Base-by-base conservation (phyloP, 345 rosid species). In the Iberis pinnata region DNA sequence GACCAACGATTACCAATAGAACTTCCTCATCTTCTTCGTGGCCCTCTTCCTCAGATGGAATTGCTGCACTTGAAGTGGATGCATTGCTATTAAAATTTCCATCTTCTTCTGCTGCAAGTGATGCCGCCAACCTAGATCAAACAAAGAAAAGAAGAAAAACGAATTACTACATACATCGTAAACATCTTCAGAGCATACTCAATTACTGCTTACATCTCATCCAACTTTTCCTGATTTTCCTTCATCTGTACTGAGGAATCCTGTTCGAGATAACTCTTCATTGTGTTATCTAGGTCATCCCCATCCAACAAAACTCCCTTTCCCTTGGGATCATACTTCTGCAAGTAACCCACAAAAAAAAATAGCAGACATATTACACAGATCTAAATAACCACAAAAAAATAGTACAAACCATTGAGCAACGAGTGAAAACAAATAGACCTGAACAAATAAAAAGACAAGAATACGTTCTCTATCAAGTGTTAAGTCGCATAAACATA, bases 51-150 rank as follows among this genome's bases (percentile, higher is more conserved):
- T 76, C 81, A 52, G 67, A 65, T 40, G 55, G 61, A 64, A 26
- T 36, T 13, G 45, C 63, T 46, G 79, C 75, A 66, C 65, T 73
- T 55, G 84, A 76, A 38, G 72, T 60, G 4, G 83, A 72, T 11
- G 75, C 73, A 31, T 63, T 63, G 31, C 60, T 62, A 35, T 49
- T 53, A 27, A 65, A 43, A 29, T 27, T 24, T 27, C 26, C 53
- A 11, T 60, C 76, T 65, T 77, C 86, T 51, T 80, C 94, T 17
- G 70, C 80, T 14, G 74, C 68, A 78, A 77, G 63, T 56, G 87
- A 76, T 39, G 84, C 82, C 41, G 80, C 90, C 76, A 74, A 61
- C 81, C 98, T 90, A 78, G 35, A 69, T 54, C 6, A 26, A 72
- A 52, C 43, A 57, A 37, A 33, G 45, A 58, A n/a, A 67, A 16